Conservation (phyloP, 495 filamentous ascomycete species). For the Hyaloscypha finlandica region DNA sequence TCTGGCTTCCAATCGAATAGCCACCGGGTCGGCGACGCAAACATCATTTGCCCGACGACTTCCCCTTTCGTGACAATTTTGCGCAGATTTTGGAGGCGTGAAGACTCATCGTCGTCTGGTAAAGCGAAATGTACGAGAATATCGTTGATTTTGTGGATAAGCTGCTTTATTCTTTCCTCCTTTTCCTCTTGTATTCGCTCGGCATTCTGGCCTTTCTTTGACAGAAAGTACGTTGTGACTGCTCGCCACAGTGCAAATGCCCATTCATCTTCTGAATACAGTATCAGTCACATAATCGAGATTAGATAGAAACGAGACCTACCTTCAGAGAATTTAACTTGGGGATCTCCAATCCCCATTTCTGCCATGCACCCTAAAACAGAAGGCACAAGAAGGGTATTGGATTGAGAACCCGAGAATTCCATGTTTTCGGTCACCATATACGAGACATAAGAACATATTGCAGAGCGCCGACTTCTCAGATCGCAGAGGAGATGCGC, state of each 20-base stretch:
- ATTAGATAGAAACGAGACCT: background rate
- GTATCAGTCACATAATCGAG: background rate
- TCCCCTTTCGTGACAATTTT: background rate
- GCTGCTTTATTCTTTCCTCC: conserved; percentile 1
- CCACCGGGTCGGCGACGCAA: conserved; percentile 13
- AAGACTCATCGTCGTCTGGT: background rate
- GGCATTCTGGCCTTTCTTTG: background rate
- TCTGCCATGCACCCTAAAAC: conserved; percentile 6
- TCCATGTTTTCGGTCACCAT: conserved; percentile 8
- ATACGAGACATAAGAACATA: conserved; percentile 3
- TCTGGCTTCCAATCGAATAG: conserved; percentile 9
- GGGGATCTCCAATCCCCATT: background rate
- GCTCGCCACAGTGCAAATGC: conserved; percentile 16
- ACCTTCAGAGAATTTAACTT: conserved; percentile 8
- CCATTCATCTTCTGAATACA: conserved; percentile 3
- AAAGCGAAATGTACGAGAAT: conserved; percentile 1
- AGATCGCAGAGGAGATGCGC: conserved; percentile 13
- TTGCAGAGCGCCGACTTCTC: conserved; percentile 4
- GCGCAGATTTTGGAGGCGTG: conserved; percentile 3
- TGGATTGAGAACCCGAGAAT: background rate
- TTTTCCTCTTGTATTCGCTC: background rate
- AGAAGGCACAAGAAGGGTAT: conserved; percentile 10
- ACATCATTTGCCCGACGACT: conserved; percentile 12
- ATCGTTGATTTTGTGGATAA: conserved; percentile 1
- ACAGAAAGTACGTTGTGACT: conserved; percentile 5